Base-by-base conservation (phyloP, 495 filamentous ascomycete genomes). In the Penicillium crystallinum region DNA sequence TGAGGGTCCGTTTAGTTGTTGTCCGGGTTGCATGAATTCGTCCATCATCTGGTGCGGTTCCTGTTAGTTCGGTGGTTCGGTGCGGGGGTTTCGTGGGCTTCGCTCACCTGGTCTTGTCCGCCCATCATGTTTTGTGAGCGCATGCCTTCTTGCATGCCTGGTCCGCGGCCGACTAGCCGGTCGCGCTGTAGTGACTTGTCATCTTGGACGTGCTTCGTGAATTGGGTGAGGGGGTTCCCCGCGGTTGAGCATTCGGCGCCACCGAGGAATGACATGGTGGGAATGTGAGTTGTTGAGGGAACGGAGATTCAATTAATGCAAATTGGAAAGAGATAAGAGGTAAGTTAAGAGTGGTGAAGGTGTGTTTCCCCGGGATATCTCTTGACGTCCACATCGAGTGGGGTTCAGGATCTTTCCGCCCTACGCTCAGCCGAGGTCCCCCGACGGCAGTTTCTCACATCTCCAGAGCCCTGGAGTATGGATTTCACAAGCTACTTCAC, bases 171-270 rank as follows among this genome's bases (percentile, higher is more conserved):
- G 31, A 85, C 84, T 52, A 97, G 75, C 34, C 93, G 77, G 70
- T 98, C 93, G 58, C 90, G 80, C 67, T 97, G 92, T 47, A 96
- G 79, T 23, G 87, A 90, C 73, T 91, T 96, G 75, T 97, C 93
- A 74, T 96, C 89, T 61, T 90, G 85, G 46, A 91, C 87, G 65
- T 95, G 89, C 67, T 97, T 98, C 25, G 88, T 86, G 67, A 98
- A 95, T 79, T 97, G 95, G 61, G 87, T 90, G 52, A 98, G 85
- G 48, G 95, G 95, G 70, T 97, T 98, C 62, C 85, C 90, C 47
- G 88, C 91, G 36, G 93, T 96, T 41, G 93, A 97, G 78, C 93
- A 98, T 72, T 97, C 93, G 57, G 91, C 88, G 58, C 92, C 92
- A 71, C 88, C 89, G 56, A 96, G 79, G 67, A 98, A 96, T 19